Base-by-base conservation (phyloP, 2,329 filamentous ascomycete genomes). In the Piedraia hortae region DNA sequence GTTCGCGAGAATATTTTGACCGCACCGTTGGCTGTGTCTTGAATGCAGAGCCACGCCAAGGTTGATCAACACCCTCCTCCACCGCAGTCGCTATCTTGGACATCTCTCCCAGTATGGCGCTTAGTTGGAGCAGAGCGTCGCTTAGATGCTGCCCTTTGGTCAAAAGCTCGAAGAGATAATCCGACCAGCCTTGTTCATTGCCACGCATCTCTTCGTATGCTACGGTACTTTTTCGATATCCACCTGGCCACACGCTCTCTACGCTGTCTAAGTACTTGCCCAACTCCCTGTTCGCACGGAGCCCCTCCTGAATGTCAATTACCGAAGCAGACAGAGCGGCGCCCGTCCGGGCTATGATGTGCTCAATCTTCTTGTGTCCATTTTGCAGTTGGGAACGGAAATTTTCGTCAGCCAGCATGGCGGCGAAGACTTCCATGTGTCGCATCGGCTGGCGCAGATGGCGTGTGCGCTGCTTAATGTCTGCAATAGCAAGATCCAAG, bases 181-280 rank as follows among this genome's bases (percentile, higher is more conserved):
- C 64, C 26, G 68, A 62, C 82, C 82, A 93, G 19, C 80, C 78
- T 31, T 88, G 72, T 5, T 78, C 69, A 34, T 93, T 93, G 15
- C 75, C 74, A 37, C 72, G 70, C 80, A 93, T 93, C 16, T 80
- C 77, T 18, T 68, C 61, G 34, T 73, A 85, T 10, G 90, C 75
- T 20, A 73, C 66, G 16, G 59, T 54, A 11, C 73, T 59, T 21
- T 69, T 62, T 12, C 49, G 44, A 9, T 57, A 49, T 22, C 56
- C 47, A 25, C 63, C 56, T 42, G 61, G 63, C 31, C 56, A 53
- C 4, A 60, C 21, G 9, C 24, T 23, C 28, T 26, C 16, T 14
- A 88, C 59, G 15, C 61, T 52, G 4, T 57, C 53, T 21, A 93
- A 51, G 43, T 89, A 91, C 24, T 60, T 53, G 25, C 66, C 66